Evolutionary conservation across 306 rosid species (phyloP), one percentile per base, ranked within the genome.

Genomic region (Quercus wislizeni): DNA sequence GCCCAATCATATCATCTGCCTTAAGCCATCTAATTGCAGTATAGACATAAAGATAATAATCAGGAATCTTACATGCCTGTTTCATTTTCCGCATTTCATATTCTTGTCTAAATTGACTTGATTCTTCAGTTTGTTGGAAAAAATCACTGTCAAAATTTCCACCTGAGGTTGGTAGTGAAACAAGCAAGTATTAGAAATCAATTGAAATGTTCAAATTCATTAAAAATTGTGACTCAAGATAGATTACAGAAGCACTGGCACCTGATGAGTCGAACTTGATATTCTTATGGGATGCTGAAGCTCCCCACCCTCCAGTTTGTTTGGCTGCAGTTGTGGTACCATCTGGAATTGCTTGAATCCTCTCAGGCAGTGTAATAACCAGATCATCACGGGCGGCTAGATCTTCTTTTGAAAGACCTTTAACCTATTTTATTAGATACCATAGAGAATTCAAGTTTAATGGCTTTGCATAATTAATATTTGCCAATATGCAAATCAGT

Each of bases 301-400:
- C 59, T 5, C 21, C 61, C 91, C 91, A 86, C 63, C 83, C 87
- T 81, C 88, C 92, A 43, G 86, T 58, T 76, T 84, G 86, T 73
- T 62, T 77, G 72, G 82, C 83, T 43, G 86, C 89, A 51, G 82
- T 18, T 12, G 86, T 35, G 61, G 83, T 71, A 41, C 99, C 97
- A 83, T 93, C 96, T 19, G 97, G 92, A 79, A 91, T 92, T 76
- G 89, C 92, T 83, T 89, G 85, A 74, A 95, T 95, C 87, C 94
- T 93, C 73, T 89, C 98, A 2, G 92, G 86, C 77, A 95, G 85
- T 81, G 76, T 86, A 79, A 83, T 57, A 80, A 90, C 93, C 52
- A 93, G 87, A 55, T 89, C 97, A 18, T 73, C 73, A 58, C 97
- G 92, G 58, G 83, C 20, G 69, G 81, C 92, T 11, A 81, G 76